A percentile compares a stretch with the other conserved stretches of the same genome.
Conservation (phyloP, 129 eudicot genomes). For the Saussurea involucrata region DNA sequence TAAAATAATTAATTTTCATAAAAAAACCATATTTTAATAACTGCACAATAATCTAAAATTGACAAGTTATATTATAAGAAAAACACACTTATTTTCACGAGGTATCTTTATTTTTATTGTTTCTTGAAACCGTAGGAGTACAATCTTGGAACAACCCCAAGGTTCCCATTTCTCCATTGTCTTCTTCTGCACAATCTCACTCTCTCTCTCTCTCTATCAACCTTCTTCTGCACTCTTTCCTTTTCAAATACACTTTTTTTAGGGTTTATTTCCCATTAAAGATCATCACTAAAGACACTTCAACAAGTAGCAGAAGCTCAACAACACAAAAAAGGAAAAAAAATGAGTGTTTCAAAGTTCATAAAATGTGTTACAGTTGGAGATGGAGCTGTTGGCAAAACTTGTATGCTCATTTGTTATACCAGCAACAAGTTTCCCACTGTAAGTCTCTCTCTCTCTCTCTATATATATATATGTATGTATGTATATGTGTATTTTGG, state of each 20-base stretch:
- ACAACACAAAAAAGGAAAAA: background rate
- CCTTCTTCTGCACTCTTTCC: slow-evolving; percentile 27
- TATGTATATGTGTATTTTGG: background rate
- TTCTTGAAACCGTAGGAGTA: slow-evolving; percentile 9
- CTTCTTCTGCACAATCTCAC: slow-evolving; percentile 23
- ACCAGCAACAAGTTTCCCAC: slow-evolving; percentile 98
- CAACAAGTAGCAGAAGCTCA: background rate
- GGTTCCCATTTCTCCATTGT: slow-evolving; percentile 16
- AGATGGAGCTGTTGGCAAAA: slow-evolving; percentile 99
- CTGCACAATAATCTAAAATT: slow-evolving; percentile 7
- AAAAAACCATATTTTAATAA: no score
- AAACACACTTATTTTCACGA: slow-evolving; percentile 30
- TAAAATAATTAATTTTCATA: no score
- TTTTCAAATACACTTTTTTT: background rate
- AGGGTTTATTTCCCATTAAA: background rate
- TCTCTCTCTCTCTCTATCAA: slow-evolving; percentile 6
- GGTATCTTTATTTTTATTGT: slow-evolving; percentile 3
- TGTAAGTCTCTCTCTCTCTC: slow-evolving; percentile 39
- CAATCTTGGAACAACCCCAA: slow-evolving; percentile 22
- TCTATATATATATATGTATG: background rate
- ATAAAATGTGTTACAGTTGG: slow-evolving; percentile 98
- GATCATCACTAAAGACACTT: background rate
- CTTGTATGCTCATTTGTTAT: slow-evolving; percentile 98
- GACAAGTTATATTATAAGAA: background rate
- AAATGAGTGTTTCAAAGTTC: slow-evolving; percentile 97